Evolutionary conservation across 73 alveolate species (phyloP).

Genomic region (Paramecium pentaurelia): DNA sequence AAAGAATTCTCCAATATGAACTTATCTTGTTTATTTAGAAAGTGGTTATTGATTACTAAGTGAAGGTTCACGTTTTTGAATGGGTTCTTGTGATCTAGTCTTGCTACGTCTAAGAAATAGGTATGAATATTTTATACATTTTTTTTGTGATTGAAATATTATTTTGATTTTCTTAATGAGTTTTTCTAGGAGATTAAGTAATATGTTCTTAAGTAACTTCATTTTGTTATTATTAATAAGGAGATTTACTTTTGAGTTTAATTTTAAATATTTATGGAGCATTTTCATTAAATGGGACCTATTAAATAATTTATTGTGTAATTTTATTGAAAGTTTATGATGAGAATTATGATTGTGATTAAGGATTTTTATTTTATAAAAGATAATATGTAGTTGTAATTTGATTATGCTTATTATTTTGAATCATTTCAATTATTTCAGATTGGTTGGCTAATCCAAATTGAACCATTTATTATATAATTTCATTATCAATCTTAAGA

Average conservation of each 20-base stretch:
- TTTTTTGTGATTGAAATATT: neutral
- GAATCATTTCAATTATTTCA: constrained; percentile 61
- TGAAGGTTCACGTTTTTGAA: neutral
- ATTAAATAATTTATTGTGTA: neutral
- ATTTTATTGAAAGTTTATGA: neutral
- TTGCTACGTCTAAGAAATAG: neutral
- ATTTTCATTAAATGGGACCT: neutral
- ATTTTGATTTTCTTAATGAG: neutral
- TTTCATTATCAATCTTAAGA: neutral
- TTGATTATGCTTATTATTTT: constrained; percentile 83
- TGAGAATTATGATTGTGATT: neutral
- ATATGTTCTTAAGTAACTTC: neutral
- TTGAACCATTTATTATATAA: neutral
- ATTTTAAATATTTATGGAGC: neutral
- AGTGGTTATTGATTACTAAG: neutral
- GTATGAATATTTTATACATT: neutral
- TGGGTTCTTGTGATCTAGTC: neutral
- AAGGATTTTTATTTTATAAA: constrained; percentile 71
- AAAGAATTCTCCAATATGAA: neutral
- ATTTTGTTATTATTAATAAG: neutral
- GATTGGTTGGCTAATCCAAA: neutral
- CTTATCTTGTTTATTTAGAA: neutral
- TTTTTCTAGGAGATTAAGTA: neutral
- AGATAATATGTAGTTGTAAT: constrained; percentile 86
- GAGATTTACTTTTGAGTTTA: neutral